Conservation (phyloP, 352 stramenopile species). For the Phytophthora sansomeana region DNA sequence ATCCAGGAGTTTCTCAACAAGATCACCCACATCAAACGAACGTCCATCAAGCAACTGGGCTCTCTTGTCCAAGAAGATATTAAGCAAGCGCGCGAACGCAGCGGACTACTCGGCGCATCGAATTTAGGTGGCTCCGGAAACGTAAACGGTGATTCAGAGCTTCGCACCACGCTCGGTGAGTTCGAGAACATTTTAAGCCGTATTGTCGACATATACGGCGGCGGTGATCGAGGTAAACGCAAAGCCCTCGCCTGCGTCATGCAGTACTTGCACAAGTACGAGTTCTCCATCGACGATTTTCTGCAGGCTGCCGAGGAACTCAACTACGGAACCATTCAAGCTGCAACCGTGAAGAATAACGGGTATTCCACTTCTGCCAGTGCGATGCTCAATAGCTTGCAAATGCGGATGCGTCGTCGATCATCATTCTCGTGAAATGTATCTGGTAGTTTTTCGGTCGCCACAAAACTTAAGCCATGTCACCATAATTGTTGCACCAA, state of each 20-base stretch:
- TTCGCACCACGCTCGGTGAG: conserved; percentile 60
- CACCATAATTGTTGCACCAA: no score
- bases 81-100: conserved; percentile 45
- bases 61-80: conserved; percentile 45
- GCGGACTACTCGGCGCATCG: conserved; percentile 35
- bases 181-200: conserved; percentile 60
- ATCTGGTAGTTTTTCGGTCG: not conserved
- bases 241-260: conserved; percentile 79
- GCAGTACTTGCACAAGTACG: conserved; percentile 83
- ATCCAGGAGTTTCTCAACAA: conserved; percentile 83
- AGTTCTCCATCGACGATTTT: conserved; percentile 85
- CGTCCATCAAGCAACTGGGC: conserved; percentile 41
- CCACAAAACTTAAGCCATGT: no score
- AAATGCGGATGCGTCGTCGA: conserved; percentile 63
- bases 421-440: conserved; percentile 56
- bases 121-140: conserved; percentile 1
- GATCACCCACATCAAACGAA: conserved; percentile 83
- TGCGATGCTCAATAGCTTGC: conserved; percentile 58
- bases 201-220: conserved; percentile 75
- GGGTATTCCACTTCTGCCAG: conserved; percentile 15
- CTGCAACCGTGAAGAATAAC: conserved; percentile 7
- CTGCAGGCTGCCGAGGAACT: conserved; percentile 68
- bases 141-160: conserved; percentile 34
- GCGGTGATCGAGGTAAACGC: conserved; percentile 73
- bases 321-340: conserved; percentile 25